Conservation (phyloP, 306 rosid genomes). For the Cucurbita argyrosperma region DNA sequence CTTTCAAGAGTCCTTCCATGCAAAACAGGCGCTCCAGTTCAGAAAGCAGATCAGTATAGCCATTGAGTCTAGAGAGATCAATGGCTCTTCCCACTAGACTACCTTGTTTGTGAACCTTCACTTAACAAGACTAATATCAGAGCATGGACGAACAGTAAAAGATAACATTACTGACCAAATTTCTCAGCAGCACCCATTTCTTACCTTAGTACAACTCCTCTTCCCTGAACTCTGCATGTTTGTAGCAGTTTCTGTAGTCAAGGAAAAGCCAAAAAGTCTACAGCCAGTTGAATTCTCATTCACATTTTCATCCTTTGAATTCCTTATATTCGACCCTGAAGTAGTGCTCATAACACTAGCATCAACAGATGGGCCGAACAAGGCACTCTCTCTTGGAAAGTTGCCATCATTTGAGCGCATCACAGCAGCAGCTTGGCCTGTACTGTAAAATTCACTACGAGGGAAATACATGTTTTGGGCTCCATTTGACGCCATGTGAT, state of each 20-base stretch:
- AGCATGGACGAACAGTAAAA: conserved; percentile 34
- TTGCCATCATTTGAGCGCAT: conserved; percentile 28
- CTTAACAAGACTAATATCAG: conserved; percentile 31
- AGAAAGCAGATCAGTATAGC: conserved; percentile 58
- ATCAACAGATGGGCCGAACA: conserved; percentile 29
- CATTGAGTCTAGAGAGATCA: conserved; percentile 70
- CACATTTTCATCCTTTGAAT: conserved; percentile 38
- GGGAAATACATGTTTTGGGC: conserved; percentile 43
- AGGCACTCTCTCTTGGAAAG: conserved; percentile 33
- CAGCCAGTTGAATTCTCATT: conserved; percentile 37
- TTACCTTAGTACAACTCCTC: conserved; percentile 95
- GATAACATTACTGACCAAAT: conserved; percentile 25
- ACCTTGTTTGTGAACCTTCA: conserved; percentile 99
- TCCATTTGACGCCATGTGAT: not conserved
- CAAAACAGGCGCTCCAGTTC: conserved; percentile 84
- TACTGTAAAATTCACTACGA: conserved; percentile 35
- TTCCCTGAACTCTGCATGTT: conserved; percentile 38
- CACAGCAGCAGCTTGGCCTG: conserved; percentile 32
- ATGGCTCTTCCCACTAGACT: conserved; percentile 94
- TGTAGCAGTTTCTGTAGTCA: conserved; percentile 40
- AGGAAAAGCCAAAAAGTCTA: conserved; percentile 74
- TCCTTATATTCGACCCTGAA: conserved; percentile 20
- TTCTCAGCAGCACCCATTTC: conserved; percentile 29
- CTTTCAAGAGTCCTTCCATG: conserved; percentile 89
- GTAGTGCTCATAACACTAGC: conserved; percentile 31